Base-by-base conservation (phyloP, 2,329 filamentous ascomycete genomes). In the Colletotrichum orchidophilum region DNA sequence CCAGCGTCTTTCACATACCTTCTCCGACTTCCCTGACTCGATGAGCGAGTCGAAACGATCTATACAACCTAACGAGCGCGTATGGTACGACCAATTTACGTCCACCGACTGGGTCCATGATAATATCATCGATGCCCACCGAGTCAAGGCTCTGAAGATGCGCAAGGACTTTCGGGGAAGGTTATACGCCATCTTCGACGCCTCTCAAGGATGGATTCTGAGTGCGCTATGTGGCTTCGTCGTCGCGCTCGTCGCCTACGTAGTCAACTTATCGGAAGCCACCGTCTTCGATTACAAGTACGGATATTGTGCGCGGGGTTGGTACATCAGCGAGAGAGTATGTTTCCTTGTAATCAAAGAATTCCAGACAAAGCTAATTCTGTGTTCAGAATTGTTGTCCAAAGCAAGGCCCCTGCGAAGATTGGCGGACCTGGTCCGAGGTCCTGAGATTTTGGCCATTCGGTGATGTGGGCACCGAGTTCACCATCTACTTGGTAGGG, bases 51-150 rank as follows among this genome's bases (percentile, higher is more conserved):
- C 91, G 59, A 93, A 91, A 77, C 83, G 86, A 39, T 91, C 90
- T 5, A 82, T 93, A 11, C 92, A 90, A 75, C 85, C 92, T 61
- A 94, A 98, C 78, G 95, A 98, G 75, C 91, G 96, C 71, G 93
- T 97, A 11, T 98, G 96, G 96, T 98, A 98, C 82, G 96, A 99
- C 84, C 96, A 99, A 82, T 97, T 97, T 78, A 97, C 95, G 6
- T 97, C 94, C 7, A 98, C 94, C 66, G 96, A 99, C 81, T 99
- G 96, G 96, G 95, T 99, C 1, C 96, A 97, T 79, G 96, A 99
- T 81, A 95, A 93, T 80, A 98, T 99, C 75, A 94, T 95, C 77
- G 96, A 98, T 82, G 94, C 95, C 11, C 94, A 95, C 76, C 93
- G 96, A 29, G 91, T 97, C 60, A 96, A 97, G 80, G 91, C 91